These are phyloP conservation scores for Begonia masoniana DNA, from an alignment of 306 rosid species.

Conservation along the genomic window DNA sequence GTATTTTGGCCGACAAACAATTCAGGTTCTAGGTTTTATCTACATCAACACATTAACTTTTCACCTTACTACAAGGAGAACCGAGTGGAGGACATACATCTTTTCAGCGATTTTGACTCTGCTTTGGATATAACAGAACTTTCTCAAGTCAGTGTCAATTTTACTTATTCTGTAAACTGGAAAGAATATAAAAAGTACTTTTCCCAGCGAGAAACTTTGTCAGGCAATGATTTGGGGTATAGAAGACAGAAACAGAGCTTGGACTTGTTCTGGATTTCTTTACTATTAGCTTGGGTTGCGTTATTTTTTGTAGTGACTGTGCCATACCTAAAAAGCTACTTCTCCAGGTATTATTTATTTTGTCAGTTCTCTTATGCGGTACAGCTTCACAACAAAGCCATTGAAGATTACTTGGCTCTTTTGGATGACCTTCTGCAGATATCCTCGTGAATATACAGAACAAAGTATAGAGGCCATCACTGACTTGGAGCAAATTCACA, in stretches of 20 bases:
- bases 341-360: background rate
- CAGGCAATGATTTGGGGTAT: background rate
- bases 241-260: background rate
- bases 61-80: background rate
- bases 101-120: background rate
- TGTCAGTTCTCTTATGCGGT: background rate
- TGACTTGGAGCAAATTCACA: background rate
- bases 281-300: slow-evolving; percentile 3
- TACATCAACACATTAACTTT: slow-evolving; percentile 7
- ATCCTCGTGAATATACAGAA: background rate
- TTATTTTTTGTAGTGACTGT: slow-evolving; percentile 1
- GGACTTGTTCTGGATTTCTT: background rate
- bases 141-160: background rate
- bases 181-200: background rate
- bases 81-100: slow-evolving; percentile 2
- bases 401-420: too few species aligned
- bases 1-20: background rate
- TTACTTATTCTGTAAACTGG: slow-evolving; percentile 9
- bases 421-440: background rate
- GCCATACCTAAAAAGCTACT: slow-evolving; percentile 2
- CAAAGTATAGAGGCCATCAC: too few species aligned
- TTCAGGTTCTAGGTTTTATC: background rate
- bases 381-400: background rate
- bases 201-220: background rate
- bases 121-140: slow-evolving; percentile 8